Conservation (phyloP, 2,329 filamentous ascomycete species). For the Aspergillus ruber region DNA sequence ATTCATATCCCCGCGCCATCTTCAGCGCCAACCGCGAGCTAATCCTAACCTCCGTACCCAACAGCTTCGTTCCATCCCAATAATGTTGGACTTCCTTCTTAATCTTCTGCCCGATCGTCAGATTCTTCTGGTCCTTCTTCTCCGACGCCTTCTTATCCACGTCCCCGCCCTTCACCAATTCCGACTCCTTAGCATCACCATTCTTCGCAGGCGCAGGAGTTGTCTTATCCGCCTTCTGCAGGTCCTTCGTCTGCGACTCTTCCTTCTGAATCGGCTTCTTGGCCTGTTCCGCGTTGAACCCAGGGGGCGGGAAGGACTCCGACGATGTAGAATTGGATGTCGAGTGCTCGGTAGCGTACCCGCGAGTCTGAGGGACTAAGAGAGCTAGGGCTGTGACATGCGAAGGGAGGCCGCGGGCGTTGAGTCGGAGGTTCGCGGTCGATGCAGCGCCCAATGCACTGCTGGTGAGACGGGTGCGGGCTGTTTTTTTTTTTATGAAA, state of each 20-base stretch:
- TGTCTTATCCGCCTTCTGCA: conserved; percentile 33
- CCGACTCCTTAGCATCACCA: conserved; percentile 45
- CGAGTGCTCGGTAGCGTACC: conserved; percentile 53
- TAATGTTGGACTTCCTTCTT: conserved; percentile 93
- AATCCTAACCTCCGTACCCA: conserved; percentile 87
- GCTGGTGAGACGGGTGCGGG: conserved; percentile 24
- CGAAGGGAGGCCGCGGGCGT: conserved; percentile 38
- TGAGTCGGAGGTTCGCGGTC: conserved; percentile 27
- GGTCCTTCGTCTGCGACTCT: conserved; percentile 19
- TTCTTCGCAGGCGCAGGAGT: conserved; percentile 35
- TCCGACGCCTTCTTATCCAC: conserved; percentile 55
- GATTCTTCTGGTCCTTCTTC: conserved; percentile 62
- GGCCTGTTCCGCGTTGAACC: conserved; percentile 83
- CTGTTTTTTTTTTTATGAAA: conserved; percentile 14
- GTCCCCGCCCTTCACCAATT: conserved; percentile 41
- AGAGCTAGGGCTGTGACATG: conserved; percentile 53
- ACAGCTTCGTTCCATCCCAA: conserved; percentile 95
- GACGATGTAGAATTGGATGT: conserved; percentile 39
- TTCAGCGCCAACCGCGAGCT: conserved; percentile 86
- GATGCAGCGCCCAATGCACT: conserved; percentile 23
- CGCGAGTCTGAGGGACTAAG: conserved; percentile 45
- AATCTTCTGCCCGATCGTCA: conserved; percentile 84
- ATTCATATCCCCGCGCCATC: conserved; percentile 96
- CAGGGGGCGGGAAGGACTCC: conserved; percentile 67
- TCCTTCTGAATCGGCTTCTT: conserved; percentile 72